Evolutionary conservation across 495 filamentous ascomycete genomes (phyloP).

Genomic region (Friedmanniomyces simplex): DNA sequence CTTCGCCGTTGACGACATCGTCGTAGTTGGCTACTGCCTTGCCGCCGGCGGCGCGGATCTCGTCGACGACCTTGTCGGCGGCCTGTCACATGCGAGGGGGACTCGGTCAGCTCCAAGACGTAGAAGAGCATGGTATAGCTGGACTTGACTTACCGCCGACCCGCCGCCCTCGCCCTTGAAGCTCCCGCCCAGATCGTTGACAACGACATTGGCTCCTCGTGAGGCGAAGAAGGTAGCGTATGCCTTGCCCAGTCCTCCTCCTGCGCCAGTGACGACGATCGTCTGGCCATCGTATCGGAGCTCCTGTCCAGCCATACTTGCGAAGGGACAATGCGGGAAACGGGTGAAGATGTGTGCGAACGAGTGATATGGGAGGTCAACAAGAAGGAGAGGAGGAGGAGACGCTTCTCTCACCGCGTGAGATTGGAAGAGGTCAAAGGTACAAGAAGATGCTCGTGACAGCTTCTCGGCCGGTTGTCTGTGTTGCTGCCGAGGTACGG

Average conservation of each 20-base stretch:
- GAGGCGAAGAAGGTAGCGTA: slow-evolving; percentile 89
- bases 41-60: slow-evolving; percentile 85
- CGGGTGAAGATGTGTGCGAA: background rate
- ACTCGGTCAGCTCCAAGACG: background rate
- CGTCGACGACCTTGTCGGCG: slow-evolving; percentile 89
- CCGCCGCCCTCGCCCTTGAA: slow-evolving; percentile 91
- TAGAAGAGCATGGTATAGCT: background rate
- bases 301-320: slow-evolving; percentile 6
- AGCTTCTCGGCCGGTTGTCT: background rate
- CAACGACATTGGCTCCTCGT: slow-evolving; percentile 88
- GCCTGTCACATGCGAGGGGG: slow-evolving; percentile 45
- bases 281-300: slow-evolving; percentile 89
- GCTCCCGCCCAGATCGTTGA: slow-evolving; percentile 91
- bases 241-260: slow-evolving; percentile 86
- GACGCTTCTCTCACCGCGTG: slow-evolving; percentile 2
- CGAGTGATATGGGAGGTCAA: background rate
- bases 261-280: slow-evolving; percentile 92
- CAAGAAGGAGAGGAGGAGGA: background rate
- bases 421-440: slow-evolving; percentile 1
- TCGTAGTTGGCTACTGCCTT: slow-evolving; percentile 98
- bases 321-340: background rate
- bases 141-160: slow-evolving; percentile 50
- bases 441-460: slow-evolving; percentile 5
- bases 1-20: slow-evolving; percentile 88
- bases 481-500: background rate